Base-by-base conservation (phyloP, 345 rosid genomes). In the Cardiospermum halicacabum region DNA sequence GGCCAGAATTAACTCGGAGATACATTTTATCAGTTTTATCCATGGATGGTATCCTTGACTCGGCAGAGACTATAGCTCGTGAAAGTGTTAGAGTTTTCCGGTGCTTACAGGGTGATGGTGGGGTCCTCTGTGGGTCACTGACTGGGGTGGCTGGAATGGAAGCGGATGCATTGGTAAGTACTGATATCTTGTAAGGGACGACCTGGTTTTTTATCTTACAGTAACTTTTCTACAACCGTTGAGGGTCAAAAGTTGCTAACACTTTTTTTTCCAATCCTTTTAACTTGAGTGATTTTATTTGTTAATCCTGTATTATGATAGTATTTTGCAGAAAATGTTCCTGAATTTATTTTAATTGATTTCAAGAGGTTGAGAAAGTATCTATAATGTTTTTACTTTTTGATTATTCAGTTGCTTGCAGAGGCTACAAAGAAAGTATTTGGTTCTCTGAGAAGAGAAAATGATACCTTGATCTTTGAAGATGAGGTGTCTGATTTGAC, bases 21-120 rank as follows among this genome's bases (percentile, higher is more conserved):
- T 94, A 88, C 58, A 34, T 85, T 53, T 80, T 91, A 81, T 85
- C 99, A 66, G 73, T 91, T 74, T 68, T 83, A 68, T 73, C 92
- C 69, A 84, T 94, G 97, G 92, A 85, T 62, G 91, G 96, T 60
- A 81, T 82, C 75, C 86, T 85, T 72, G 99, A 94, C 48, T 91
- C 97, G 66, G 76, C 87, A 55, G 99, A 91, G 74, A 75, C 80
- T 74, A 79, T 78, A 69, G 78, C 85, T 53, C 90, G 92, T 76
- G 99, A 91, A 77, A 82, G 96, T 77, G 84, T 81, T 55, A 94
- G 81, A 78, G 88, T 94, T 34, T 89, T 84, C 50, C 87, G 95
- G 65, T 91, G 97, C 81, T 82, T 94, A 72, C 92, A 83, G 79
- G 99, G 99, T 66, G 99, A 94, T 85, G 99, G 99, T 15, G 99